These are phyloP conservation scores for Coemansia sp. DNA, from an alignment of 192 early-diverging fungal species.

Conservation along the genomic window DNA sequence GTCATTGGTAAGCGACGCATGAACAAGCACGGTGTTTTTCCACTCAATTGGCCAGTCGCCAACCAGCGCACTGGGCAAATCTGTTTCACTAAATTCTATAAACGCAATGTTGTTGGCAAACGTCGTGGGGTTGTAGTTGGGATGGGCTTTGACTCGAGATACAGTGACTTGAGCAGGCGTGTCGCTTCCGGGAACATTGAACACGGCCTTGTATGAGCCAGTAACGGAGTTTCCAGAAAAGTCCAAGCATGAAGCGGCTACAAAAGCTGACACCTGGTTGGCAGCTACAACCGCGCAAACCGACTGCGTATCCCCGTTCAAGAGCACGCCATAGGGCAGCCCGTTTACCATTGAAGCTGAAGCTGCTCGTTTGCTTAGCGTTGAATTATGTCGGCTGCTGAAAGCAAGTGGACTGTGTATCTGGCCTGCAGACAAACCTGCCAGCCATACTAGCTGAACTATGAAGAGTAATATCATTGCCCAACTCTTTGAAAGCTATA, in stretches of 20 bases:
- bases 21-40: conserved; percentile 4
- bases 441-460: neutral
- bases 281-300: conserved; percentile 6
- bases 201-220: conserved; percentile 5
- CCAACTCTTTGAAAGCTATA: neutral
- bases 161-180: neutral
- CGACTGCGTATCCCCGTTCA: conserved; percentile 3
- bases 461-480: neutral
- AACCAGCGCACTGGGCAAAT: neutral
- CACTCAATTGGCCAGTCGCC: conserved; percentile 16
- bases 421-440: conserved; percentile 1
- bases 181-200: conserved; percentile 1
- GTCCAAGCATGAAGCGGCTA: conserved; percentile 15
- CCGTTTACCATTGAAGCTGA: neutral
- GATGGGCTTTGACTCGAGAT: neutral
- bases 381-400: neutral
- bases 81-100: conserved; percentile 1
- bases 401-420: neutral
- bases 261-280: conserved; percentile 8
- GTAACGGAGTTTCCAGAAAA: neutral
- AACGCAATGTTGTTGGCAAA: conserved; percentile 19
- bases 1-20: neutral
- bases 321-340: conserved; percentile 4
- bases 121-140: neutral
- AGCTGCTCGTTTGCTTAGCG: neutral